Conservation (phyloP, 805 yeast genomes). For the Kurtzmaniella cleridarum region DNA sequence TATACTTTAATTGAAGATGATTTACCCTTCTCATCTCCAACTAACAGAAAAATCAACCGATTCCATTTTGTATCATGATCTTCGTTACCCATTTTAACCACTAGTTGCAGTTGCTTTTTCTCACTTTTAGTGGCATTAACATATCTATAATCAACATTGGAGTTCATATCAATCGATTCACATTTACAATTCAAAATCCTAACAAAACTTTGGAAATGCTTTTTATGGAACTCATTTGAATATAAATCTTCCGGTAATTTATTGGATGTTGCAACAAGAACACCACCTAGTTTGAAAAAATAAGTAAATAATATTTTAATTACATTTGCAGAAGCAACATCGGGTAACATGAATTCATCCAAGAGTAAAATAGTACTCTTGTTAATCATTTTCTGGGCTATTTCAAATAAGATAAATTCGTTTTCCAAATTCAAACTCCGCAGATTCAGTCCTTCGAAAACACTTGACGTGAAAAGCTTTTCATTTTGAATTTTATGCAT, state of each 20-base stretch:
- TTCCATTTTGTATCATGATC: slow-evolving; percentile 31
- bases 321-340: slow-evolving; percentile 67
- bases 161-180: slow-evolving; percentile 56
- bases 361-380: slow-evolving; percentile 55
- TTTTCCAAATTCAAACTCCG: slow-evolving; percentile 43
- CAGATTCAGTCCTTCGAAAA: slow-evolving; percentile 10
- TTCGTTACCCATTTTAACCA: slow-evolving; percentile 21
- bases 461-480: slow-evolving; percentile 28
- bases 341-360: slow-evolving; percentile 77
- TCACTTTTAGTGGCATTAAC: slow-evolving; percentile 6
- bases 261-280: slow-evolving; percentile 68
- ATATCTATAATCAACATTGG: slow-evolving; percentile 50
- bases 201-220: slow-evolving; percentile 53
- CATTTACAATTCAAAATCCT: slow-evolving; percentile 55
- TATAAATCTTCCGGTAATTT: slow-evolving; percentile 68
- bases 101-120: slow-evolving; percentile 19
- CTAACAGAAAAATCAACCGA: slow-evolving; percentile 15
- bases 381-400: slow-evolving; percentile 58
- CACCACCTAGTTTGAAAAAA: slow-evolving; percentile 71
- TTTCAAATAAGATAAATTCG: slow-evolving; percentile 60
- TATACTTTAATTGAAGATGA: slow-evolving; percentile 43
- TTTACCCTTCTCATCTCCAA: slow-evolving; percentile 9
- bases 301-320: slow-evolving; percentile 59
- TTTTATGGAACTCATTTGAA: slow-evolving; percentile 56
- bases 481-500: slow-evolving; percentile 52